These are phyloP conservation scores for Apiotrichum sp. DNA, from an alignment of 1,284 basidiomycete species.

Conservation along the genomic window DNA sequence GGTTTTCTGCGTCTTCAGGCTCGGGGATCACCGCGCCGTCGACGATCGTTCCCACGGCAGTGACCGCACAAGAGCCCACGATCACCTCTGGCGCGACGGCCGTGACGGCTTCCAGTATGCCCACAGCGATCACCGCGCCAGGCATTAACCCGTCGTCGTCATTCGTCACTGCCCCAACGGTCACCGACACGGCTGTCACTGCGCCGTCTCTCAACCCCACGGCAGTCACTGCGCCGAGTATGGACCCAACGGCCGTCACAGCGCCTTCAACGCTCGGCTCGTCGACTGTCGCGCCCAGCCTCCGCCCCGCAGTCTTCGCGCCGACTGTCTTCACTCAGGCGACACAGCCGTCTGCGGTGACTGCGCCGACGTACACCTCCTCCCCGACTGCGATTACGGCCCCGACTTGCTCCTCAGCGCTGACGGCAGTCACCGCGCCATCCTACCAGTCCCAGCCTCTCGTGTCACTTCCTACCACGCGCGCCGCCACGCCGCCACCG, in stretches of 20 bases:
- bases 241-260: background rate
- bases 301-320: background rate
- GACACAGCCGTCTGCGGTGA: background rate
- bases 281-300: background rate
- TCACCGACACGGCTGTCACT: no score
- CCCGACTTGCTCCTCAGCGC: background rate
- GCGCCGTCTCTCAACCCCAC: no score
- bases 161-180: no score
- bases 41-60: background rate
- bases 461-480: constrained; percentile 1
- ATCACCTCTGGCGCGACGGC: background rate
- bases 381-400: background rate
- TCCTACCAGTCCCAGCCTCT: background rate
- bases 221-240: background rate
- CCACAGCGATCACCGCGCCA: background rate
- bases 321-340: background rate
- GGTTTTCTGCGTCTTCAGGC: background rate
- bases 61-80: background rate
- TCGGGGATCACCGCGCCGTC: background rate
- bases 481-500: background rate
- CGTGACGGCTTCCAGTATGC: background rate
- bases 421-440: background rate
- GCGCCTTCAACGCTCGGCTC: background rate
- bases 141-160: no score
- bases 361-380: background rate